Base-by-base conservation (phyloP, 352 stramenopile genomes). In the Globisporangium nodosum region DNA sequence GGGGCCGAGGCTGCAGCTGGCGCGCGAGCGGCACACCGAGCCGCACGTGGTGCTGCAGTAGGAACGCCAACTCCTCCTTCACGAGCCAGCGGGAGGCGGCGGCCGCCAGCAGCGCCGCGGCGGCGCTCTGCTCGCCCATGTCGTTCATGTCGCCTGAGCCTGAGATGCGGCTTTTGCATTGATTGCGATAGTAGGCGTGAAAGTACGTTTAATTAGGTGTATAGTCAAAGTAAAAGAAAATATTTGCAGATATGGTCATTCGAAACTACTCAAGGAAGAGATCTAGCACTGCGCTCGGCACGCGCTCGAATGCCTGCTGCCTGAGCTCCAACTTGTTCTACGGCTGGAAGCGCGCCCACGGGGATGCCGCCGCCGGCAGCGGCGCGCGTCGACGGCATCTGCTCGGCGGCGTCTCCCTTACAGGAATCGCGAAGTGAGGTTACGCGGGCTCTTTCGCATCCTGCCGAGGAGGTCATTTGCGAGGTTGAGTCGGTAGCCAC, bases 41-140 rank as follows among this genome's bases (percentile, higher is more conserved):
- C 24, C 61, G 45, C 47, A 69, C 71, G 64, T 76, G 67, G 53
- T 90, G 75, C 49, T 75, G 63, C 50, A 94, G 67, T 47, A 94
- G 63, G 53, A 92, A 91, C 21, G 79, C 61, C 39, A 94, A 60
- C 55, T 94, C 85, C 58, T 92, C 85, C 61, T 94, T 94, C 47
- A 89, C 76, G 27, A 94, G 78, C 85, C 85, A 94, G 40, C 85
- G 77, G 31, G 65, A 64, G 18, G 71, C 74, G 30, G 83, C 83
- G 45, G 72, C 75, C 24, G 67, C 61, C 45, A 70, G 66, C 61
- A 85, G 56, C 64, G 53, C 67, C 43, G 43, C 58, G n/a, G 37
- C 31, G 20, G 37, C 24, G 46, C 20, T 51, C 11, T 13, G 37
- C 37, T 43, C 37, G 12, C 11, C 5, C 37, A 43, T 43, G 37